Percentiles rank a stretch among this genome's conserved stretches.
Conservation (phyloP, 2,329 filamentous ascomycete species). For the Neofusicoccum sp. region DNA sequence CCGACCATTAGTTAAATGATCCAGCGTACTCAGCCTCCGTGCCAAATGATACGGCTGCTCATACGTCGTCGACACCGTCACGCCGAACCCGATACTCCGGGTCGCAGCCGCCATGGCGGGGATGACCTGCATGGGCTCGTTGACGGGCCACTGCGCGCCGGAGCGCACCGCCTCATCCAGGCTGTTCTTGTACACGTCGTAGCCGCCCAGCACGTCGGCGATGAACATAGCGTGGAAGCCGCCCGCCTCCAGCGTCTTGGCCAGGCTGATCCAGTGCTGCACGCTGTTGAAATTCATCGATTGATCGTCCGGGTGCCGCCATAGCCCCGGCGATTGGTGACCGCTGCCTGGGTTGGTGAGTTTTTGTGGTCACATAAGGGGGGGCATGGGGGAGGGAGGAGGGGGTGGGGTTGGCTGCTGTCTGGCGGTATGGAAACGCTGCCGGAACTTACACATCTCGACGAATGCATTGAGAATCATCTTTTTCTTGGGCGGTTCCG, state of each 20-base stretch:
- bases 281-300: conserved; percentile 55
- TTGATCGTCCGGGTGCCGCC: conserved; percentile 55
- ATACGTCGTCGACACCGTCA: conserved; percentile 67
- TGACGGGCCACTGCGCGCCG: conserved; percentile 70
- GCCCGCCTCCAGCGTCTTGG: conserved; percentile 38
- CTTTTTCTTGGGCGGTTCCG: conserved; percentile 32
- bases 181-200: conserved; percentile 65
- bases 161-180: conserved; percentile 60
- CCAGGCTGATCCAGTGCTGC: conserved; percentile 39
- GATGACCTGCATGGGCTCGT: conserved; percentile 63
- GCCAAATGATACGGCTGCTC: conserved; percentile 68
- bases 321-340: conserved; percentile 52
- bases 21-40: conserved; percentile 62
- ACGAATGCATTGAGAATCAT: conserved; percentile 45
- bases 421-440: no score
- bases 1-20: conserved; percentile 65
- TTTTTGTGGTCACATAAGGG: not conserved
- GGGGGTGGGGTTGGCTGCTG: no score
- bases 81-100: conserved; percentile 65
- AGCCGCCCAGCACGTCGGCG: conserved; percentile 56
- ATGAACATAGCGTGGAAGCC: conserved; percentile 43
- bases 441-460: conserved; percentile 27
- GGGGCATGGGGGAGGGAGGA: not conserved
- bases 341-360: conserved; percentile 15
- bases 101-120: conserved; percentile 68